Base-by-base conservation (phyloP, 768 basidiomycete species). In the Lactarius pseudohatsudake region DNA sequence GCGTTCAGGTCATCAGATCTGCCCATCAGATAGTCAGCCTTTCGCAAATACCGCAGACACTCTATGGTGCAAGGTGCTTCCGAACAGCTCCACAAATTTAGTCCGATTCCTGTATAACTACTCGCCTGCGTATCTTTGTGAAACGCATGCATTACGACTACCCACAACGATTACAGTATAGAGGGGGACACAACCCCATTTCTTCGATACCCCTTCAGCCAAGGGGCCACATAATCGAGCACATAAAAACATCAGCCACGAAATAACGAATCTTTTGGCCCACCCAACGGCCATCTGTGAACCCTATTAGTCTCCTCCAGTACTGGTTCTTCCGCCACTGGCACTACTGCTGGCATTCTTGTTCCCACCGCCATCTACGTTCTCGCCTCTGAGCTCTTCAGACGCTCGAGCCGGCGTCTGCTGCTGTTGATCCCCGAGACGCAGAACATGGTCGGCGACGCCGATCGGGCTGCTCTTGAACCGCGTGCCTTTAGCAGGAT, bases 391-490 rank as follows among this genome's bases (percentile, higher is more conserved):
- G 36, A 32, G 26, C 4, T 61, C 55, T 22, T 56, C 55, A 16
- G 55, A 15, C 26, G 10, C 32, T 54, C 36, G 64, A 3, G 4
- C 22, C 36, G 67, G 64, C 36, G 74, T 73, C 66, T 64, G 67
- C 30, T 57, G 65, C 18, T 59, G 56, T 20, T 68, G 66, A 32
- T 58, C 53, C 36, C 55, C 67, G 50, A 26, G 68, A 62, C 55
- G 57, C 63, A 78, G 80, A 36, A 85, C 76, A 72, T 79, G 77
- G 72, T 84, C 84, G 16, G 85, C 82, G 40, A 83, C 79, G 30
- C 82, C 81, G 38, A 89, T 76, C 38, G 88, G 89, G 72, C 84
- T 90, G 72, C 89, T 91, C 84, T 91, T 91, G 77, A 90, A 92
- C 66, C 84, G 80, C 26, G 80, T 78, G 28, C 85, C 86, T 72